Base-by-base conservation (phyloP, 179 eudicot genomes). In the Corrigiola litoralis region DNA sequence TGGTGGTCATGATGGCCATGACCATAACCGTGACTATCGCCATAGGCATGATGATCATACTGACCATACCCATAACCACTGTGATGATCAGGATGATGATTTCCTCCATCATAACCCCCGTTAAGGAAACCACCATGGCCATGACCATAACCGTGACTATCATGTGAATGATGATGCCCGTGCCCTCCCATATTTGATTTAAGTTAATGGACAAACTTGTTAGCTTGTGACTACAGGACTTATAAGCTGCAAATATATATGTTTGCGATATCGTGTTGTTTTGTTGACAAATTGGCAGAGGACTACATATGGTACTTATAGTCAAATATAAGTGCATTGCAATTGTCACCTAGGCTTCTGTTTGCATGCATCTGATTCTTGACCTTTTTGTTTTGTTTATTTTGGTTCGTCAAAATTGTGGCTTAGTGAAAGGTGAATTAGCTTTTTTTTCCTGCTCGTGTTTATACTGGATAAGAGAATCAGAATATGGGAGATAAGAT, bases 181-280 rank as follows among this genome's bases (percentile, higher is more conserved):
- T 44, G 32, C 6, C 71, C 61, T 37, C 63, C 37, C 71, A 67
- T 67, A 5, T 66, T 44, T 67, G 36, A 16, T 12, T n/a, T 48
- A 23, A 34, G 23, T 63, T 9, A 24, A 17, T 50, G 25, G 38
- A 56, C 16, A 56, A 56, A 49, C 12, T 49, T 49, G 13, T 1
- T 1, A 49, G n/a, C n/a, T n/a, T n/a, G n/a, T n/a, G n/a, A n/a
- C n/a, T n/a, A n/a, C n/a, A n/a, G n/a, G n/a, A n/a, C n/a, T n/a
- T n/a, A 25, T 23, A 23, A 7, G 23, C 13, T 21, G 54, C 5
- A 28, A 23, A 24, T 21, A 42, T n/a, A 42, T 49, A 31, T 23
- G 21, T 49, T 7, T 49, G 20, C 16, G 17, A 42, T 0, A 29
- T 16, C 17, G 56, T 27, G 16, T 42, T 14, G 47, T 42, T 42